Percentiles rank a stretch among this genome's conserved stretches.
phyloP scores from a whole-genome alignment of 2,329 filamentous ascomycete species.

The Xylariaceae sp. region DNA sequence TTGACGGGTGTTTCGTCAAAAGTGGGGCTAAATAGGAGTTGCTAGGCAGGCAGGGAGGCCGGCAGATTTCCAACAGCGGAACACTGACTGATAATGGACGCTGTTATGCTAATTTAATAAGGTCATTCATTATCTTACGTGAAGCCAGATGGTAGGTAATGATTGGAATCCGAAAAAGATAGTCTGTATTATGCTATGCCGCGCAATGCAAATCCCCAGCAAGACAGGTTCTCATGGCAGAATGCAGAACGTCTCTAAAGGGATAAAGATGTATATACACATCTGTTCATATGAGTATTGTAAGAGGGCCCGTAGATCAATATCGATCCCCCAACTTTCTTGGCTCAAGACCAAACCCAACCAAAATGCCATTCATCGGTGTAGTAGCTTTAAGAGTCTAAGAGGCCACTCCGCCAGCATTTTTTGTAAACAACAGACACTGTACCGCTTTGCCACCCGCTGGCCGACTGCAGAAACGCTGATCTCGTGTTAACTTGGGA shows the following conservation, averaged over 20 bases:
- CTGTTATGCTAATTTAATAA: too few relatives aligned
- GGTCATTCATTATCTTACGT: too few relatives aligned
- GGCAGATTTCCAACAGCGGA: too few relatives aligned
- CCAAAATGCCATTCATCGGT: not conserved
- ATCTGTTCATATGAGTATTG: not conserved
- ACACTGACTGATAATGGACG: too few relatives aligned
- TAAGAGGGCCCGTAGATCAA: not conserved
- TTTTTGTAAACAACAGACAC: not conserved
- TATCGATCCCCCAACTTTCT: not conserved
- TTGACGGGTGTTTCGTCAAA: not conserved
- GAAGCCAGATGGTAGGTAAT: too few relatives aligned
- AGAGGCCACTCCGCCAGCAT: not conserved
- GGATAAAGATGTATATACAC: slow-evolving; percentile 13
- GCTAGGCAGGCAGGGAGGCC: not conserved
- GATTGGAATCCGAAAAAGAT: too few relatives aligned
- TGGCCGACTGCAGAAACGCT: not conserved
- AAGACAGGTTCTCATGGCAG: not conserved
- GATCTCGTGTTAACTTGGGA: not conserved
- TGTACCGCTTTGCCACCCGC: not conserved
- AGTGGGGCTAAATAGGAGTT: slow-evolving; percentile 7
- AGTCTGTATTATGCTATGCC: slow-evolving; percentile 10
- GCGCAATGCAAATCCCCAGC: slow-evolving; percentile 9
- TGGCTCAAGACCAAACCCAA: not conserved
- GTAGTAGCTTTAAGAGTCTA: not conserved
- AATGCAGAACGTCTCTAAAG: not conserved